Conservation (phyloP, 352 stramenopile genomes). For the Phytophthora meadii region DNA sequence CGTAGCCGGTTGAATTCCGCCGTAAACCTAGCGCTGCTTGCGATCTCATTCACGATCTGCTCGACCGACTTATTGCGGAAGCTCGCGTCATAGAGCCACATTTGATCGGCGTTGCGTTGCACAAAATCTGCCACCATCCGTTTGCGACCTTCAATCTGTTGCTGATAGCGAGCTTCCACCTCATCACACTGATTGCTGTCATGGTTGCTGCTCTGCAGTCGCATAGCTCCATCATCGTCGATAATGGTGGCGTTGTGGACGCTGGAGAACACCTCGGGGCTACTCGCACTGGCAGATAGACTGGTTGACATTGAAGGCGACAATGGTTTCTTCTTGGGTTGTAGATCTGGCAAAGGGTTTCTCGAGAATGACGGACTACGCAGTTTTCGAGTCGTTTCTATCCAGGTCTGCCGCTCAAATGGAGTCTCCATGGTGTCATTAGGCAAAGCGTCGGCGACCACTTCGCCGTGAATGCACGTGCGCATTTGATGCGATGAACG, state of each 20-base stretch:
- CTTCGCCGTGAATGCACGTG: constrained; percentile 33
- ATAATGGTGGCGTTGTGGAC: constrained; percentile 64
- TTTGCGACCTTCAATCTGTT: constrained; percentile 58
- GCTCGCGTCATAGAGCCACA: constrained; percentile 64
- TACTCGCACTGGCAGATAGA: constrained; percentile 13
- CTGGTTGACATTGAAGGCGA: constrained; percentile 1
- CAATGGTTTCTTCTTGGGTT: constrained; percentile 44
- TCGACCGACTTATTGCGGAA: constrained; percentile 46
- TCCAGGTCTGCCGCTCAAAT: constrained; percentile 48
- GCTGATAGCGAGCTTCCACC: constrained; percentile 27
- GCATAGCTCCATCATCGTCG: constrained; percentile 69
- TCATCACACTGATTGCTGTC: constrained; percentile 8
- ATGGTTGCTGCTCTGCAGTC: constrained; percentile 40
- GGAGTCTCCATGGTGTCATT: not conserved
- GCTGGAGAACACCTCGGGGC: constrained; percentile 40
- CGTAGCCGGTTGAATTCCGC: constrained; percentile 62
- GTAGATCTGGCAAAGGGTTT: constrained; percentile 54
- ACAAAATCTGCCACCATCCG: constrained; percentile 76
- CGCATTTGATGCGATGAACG: constrained; percentile 64
- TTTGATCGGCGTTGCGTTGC: constrained; percentile 53
- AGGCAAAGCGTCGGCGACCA: not conserved
- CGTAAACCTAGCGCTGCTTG: constrained; percentile 46
- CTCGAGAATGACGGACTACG: constrained; percentile 48
- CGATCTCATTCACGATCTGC: constrained; percentile 58
- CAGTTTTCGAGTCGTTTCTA: constrained; percentile 69